Conservation (phyloP, 2,329 filamentous ascomycete genomes). For the Didymella pinodella region DNA sequence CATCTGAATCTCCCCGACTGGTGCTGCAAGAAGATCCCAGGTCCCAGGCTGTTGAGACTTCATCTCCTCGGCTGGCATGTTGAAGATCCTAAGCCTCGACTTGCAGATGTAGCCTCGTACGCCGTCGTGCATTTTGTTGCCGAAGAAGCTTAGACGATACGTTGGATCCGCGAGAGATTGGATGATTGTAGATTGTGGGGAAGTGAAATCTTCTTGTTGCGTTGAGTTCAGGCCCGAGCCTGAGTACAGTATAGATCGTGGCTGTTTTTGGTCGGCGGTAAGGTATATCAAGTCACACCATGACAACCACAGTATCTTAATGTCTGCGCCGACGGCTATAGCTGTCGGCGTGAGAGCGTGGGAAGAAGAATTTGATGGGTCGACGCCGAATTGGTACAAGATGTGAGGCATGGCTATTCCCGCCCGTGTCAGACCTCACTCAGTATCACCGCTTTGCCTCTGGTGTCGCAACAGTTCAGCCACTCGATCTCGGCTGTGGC, state of each 20-base stretch:
- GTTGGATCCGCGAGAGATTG: background rate
- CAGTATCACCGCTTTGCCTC: background rate
- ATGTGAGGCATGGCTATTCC: conserved; percentile 9
- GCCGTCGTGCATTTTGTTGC: conserved; percentile 32
- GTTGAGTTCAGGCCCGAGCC: conserved; percentile 28
- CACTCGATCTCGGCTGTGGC: conserved; percentile 5
- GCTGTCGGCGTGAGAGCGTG: conserved; percentile 7
- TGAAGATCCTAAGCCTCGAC: conserved; percentile 22
- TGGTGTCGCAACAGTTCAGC: background rate
- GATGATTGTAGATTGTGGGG: conserved; percentile 2
- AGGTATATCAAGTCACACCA: conserved; percentile 43
- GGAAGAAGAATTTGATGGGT: conserved; percentile 1
- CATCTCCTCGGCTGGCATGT: conserved; percentile 14
- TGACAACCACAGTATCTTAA: conserved; percentile 32
- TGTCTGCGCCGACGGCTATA: conserved; percentile 3
- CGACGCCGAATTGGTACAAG: conserved; percentile 10
- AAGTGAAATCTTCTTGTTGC: conserved; percentile 14
- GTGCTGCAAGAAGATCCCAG: background rate
- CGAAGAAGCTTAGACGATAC: conserved; percentile 27
- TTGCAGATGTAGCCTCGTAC: conserved; percentile 28
- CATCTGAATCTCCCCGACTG: background rate
- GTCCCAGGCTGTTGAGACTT: background rate
- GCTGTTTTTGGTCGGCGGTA: background rate
- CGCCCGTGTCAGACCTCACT: background rate
- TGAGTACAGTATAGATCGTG: conserved; percentile 25